These are phyloP conservation scores for Osmanthus fragrans DNA, from an alignment of 257 asterid species.

Conservation along the genomic window DNA sequence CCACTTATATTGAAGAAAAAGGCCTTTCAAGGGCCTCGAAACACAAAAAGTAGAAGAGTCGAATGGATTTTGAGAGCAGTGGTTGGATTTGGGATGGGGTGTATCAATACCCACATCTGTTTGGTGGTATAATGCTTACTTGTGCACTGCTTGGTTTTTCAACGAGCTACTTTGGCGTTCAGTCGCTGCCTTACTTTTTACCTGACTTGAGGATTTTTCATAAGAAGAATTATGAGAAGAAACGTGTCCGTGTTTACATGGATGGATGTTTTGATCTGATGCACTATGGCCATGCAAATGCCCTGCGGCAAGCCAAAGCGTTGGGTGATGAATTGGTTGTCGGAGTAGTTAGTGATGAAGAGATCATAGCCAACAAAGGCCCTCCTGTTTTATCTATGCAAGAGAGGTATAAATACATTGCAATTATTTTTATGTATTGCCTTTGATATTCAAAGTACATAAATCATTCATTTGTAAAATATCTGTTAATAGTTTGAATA, in stretches of 20 bases:
- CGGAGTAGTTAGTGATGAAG: constrained; percentile 95
- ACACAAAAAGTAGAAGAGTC: constrained; percentile 26
- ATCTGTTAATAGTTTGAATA: background rate
- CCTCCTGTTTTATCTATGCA: constrained; percentile 90
- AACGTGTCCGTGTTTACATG: constrained; percentile 83
- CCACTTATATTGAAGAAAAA: constrained; percentile 44
- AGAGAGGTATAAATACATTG: constrained; percentile 60
- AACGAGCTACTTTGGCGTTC: constrained; percentile 78
- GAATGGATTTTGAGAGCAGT: constrained; percentile 80
- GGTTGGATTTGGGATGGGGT: constrained; percentile 83
- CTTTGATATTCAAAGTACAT: background rate
- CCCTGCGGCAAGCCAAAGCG: constrained; percentile 92
- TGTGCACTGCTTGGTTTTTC: constrained; percentile 88
- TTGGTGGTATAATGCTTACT: constrained; percentile 93
- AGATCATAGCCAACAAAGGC: constrained; percentile 80
- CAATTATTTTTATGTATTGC: background rate
- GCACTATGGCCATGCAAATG: constrained; percentile 99
- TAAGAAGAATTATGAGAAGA: constrained; percentile 58
- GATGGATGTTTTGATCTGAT: constrained; percentile 97
- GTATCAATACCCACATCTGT: constrained; percentile 68
- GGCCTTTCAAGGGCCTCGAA: constrained; percentile 30
- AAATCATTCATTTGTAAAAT: background rate
- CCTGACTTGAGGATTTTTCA: constrained; percentile 65
- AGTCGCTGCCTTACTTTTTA: constrained; percentile 61
- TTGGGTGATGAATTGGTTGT: constrained; percentile 89